A percentile compares a stretch with the other conserved stretches of the same genome.
Conservation (phyloP, 306 rosid species). For the Arachis hypogaea region DNA sequence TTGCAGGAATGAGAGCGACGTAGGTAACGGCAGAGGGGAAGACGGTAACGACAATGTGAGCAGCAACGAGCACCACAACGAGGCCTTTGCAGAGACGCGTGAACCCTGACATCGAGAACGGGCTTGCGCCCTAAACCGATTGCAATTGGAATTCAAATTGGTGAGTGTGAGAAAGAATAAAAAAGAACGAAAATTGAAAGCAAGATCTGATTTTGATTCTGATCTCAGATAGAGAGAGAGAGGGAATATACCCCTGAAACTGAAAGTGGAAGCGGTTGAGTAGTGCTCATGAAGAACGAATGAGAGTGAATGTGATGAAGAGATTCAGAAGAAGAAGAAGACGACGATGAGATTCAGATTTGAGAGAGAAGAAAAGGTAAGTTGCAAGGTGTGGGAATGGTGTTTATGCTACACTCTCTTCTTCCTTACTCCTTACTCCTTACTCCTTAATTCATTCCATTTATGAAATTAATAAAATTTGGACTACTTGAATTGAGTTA, state of each 20-base stretch:
- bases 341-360: background rate
- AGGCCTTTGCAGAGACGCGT: conserved; percentile 87
- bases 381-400: background rate
- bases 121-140: conserved; percentile 45
- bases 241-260: conserved; percentile 43
- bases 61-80: conserved; percentile 60
- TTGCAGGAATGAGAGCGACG: conserved; percentile 92
- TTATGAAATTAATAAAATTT: too few relatives aligned
- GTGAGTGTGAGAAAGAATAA: background rate
- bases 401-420: background rate
- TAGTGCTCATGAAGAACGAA: conserved; percentile 46
- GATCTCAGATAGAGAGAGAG: background rate
- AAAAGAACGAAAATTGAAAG: background rate
- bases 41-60: conserved; percentile 68
- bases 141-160: background rate
- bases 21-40: conserved; percentile 64
- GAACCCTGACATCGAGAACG: conserved; percentile 67
- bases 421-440: background rate
- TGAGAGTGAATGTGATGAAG: background rate
- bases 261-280: conserved; percentile 43
- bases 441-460: too few relatives aligned
- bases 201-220: background rate
- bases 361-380: background rate
- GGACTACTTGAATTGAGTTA: too few relatives aligned
- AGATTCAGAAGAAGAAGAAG: background rate